Conservation (phyloP, 192 early-diverging fungal genomes). For the Coemansia sp. region DNA sequence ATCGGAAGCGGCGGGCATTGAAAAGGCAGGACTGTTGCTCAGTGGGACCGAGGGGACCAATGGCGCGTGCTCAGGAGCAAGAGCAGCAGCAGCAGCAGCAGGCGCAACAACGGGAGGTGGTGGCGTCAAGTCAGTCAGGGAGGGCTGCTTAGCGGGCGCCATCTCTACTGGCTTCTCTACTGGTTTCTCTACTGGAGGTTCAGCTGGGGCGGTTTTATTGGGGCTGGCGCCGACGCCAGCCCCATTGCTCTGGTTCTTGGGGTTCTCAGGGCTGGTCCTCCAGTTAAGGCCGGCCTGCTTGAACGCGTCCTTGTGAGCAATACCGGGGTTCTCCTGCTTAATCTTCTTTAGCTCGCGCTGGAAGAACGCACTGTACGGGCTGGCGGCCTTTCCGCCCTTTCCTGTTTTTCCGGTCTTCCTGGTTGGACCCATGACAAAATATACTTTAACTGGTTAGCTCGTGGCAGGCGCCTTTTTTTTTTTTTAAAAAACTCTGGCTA, state of each 20-base stretch:
- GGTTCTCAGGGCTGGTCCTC: slow-evolving; percentile 45
- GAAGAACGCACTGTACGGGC: slow-evolving; percentile 43
- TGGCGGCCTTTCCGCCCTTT: slow-evolving; percentile 27
- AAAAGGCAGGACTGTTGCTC: not conserved
- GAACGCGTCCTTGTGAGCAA: slow-evolving; percentile 53
- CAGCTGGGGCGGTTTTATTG: not conserved
- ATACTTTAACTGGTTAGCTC: not conserved
- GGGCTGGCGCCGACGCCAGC: not conserved
- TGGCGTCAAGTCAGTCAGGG: not conserved
- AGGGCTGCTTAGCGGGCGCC: not conserved
- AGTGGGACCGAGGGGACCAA: not conserved
- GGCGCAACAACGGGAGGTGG: not conserved
- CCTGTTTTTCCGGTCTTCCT: slow-evolving; percentile 17
- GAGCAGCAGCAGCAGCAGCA: slow-evolving; percentile 9
- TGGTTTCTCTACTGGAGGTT: not conserved
- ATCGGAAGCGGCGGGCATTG: not conserved
- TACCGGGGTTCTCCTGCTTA: slow-evolving; percentile 40
- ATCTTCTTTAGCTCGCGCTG: slow-evolving; percentile 49
- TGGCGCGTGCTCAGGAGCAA: slow-evolving; percentile 6
- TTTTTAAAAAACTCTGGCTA: not conserved
- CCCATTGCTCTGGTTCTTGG: slow-evolving; percentile 32
- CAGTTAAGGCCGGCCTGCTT: slow-evolving; percentile 52
- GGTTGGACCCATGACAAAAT: not conserved
- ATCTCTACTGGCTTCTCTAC: slow-evolving; percentile 4
- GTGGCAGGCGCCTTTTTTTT: not conserved